These are phyloP conservation scores for Ricinus communis DNA, from an alignment of 345 rosid genomes.

Conservation along the genomic window DNA sequence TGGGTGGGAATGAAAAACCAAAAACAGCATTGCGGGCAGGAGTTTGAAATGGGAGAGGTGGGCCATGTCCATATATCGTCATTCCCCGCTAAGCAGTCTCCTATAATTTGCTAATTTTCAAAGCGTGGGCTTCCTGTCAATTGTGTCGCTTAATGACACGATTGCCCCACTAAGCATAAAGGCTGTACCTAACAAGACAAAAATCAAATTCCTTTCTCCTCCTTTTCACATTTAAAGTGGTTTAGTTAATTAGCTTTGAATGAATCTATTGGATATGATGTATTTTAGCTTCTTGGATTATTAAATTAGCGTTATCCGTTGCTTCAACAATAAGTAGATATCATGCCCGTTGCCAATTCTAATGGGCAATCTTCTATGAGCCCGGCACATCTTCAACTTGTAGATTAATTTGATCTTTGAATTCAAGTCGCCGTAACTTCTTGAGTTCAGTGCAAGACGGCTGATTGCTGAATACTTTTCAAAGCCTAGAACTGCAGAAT, in stretches of 20 bases:
- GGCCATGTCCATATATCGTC: background rate
- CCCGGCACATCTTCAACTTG: too few species aligned
- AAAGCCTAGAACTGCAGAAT: too few species aligned
- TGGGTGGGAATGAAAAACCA: background rate
- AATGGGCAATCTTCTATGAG: too few species aligned
- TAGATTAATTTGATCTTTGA: too few species aligned
- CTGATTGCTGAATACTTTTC: too few species aligned
- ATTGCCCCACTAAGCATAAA: background rate
- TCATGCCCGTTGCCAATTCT: too few species aligned
- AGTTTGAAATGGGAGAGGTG: background rate
- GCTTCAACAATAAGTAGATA: too few species aligned
- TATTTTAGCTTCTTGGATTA: too few species aligned
- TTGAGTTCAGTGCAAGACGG: too few species aligned
- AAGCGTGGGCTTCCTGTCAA: background rate
- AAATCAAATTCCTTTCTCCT: background rate
- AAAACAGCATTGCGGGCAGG: background rate
- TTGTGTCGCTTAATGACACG: background rate
- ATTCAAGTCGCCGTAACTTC: too few species aligned
- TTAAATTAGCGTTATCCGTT: too few species aligned
- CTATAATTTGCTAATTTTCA: background rate
- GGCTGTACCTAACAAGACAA: slow-evolving; percentile 1
- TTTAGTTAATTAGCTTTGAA: background rate
- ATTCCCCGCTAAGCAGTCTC: slow-evolving; percentile 4
- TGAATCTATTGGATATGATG: too few species aligned
- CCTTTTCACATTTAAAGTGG: background rate